Conservation (phyloP, 2,329 filamentous ascomycete species). For the Cercospora canescens region DNA sequence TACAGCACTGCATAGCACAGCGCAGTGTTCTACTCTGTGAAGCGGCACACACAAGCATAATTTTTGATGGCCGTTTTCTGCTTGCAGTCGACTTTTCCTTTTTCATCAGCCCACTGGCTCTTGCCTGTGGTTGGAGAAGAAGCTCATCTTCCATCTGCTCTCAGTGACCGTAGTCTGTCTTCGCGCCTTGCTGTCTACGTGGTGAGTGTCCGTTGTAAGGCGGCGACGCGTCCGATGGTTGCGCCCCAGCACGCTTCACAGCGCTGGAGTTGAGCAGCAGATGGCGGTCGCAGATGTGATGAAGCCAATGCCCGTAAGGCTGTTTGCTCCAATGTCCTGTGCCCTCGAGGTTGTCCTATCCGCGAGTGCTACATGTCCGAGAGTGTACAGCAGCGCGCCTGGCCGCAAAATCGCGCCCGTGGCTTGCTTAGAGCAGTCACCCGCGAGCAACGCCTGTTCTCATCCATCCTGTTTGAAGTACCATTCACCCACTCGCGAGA, state of each 20-base stretch:
- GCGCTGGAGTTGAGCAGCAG: background rate
- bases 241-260: background rate
- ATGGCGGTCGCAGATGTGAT: background rate
- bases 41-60: background rate
- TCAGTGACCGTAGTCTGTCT: background rate
- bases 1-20: conserved; percentile 5
- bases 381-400: background rate
- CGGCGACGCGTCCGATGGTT: background rate
- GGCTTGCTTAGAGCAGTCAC: background rate
- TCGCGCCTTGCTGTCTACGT: background rate
- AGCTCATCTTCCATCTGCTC: background rate
- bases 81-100: conserved; percentile 6
- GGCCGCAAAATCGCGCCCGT: background rate
- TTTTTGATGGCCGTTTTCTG: conserved; percentile 10
- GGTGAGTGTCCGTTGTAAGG: background rate
- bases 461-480: background rate
- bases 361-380: background rate
- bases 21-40: background rate
- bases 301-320: background rate
- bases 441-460: background rate
- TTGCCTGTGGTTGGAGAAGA: conserved; percentile 11
- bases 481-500: background rate
- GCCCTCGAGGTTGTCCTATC: background rate
- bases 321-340: background rate
- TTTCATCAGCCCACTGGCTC: conserved; percentile 14